Base-by-base conservation (phyloP, 768 basidiomycete species). In the Russula compacta region DNA sequence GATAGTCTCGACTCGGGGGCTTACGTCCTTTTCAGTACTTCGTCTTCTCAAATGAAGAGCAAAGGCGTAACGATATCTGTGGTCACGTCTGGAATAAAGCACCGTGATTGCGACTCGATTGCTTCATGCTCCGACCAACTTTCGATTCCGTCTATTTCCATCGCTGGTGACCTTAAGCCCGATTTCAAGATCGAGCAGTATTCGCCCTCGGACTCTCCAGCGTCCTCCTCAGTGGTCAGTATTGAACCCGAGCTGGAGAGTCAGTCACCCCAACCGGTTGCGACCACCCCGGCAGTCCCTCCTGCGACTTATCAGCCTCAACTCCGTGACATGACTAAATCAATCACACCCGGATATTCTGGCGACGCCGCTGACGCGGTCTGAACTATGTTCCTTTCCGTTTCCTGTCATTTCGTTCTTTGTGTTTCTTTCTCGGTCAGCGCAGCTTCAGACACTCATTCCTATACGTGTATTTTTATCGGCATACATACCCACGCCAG, bases 71-170 rank as follows among this genome's bases (percentile, higher is more conserved):
- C 39, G 21, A 33, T 64, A 32, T 56, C 63, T n/a, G 63, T 62
- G 4, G 9, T 29, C 21, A 53, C 47, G 3, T 29, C 44, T 6
- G 44, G 56, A 44, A 24, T 21, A 10, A 56, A 17, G n/a, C 60
- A 29, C 3, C 24, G 24, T 29, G 24, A 29, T 3, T 29, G 60
- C 12, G 51, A 63, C 40, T 64, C 63, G 2, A 36, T 19, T 1
- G 1, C 15, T n/a, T 64, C 63, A 0, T 42, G 62, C 12, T 19
- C 33, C 39, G 63, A 64, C 39, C 61, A 38, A 47, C 51, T 64
- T 12, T 64, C 63, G n/a, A 63, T 63, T 21, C 61, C 63, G 2
- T 64, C 63, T 6, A 58, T 64, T 36, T 53, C 63, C 33, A 7
- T 63, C 3, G 35, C 33, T 4, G 9, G 50, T 14, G 63, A 64